Percentiles rank a stretch among this genome's conserved stretches.
Conservation (phyloP, 1,284 basidiomycete species). For the Rhodotorula sp. region DNA sequence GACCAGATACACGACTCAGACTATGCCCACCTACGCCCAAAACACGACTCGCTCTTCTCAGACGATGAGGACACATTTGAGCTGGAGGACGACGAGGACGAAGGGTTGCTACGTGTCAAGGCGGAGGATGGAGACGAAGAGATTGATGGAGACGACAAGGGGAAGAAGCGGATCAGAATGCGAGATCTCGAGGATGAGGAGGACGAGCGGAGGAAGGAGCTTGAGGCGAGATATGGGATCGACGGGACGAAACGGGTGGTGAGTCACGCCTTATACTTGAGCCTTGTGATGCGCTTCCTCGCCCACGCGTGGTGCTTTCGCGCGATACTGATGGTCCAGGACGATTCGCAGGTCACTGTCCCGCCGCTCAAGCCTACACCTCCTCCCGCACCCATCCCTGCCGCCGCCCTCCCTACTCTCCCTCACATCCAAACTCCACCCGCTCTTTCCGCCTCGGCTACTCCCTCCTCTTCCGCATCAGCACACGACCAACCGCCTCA, state of each 20-base stretch:
- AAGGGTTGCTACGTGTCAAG: not conserved
- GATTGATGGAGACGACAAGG: not conserved
- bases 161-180: not conserved
- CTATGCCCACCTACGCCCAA: constrained; percentile 35
- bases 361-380: not conserved
- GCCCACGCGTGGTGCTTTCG: not conserved
- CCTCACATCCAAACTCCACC: no score
- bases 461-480: not conserved
- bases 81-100: not conserved
- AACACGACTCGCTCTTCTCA: constrained; percentile 33
- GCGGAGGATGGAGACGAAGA: not conserved
- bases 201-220: constrained; percentile 4
- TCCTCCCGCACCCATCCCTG: not conserved
- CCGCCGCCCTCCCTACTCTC: not conserved
- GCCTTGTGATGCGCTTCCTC: no score
- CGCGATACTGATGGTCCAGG: no score
- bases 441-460: no score
- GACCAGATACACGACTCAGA: constrained; percentile 39
- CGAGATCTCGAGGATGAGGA: constrained; percentile 16
- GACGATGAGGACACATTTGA: constrained; percentile 10
- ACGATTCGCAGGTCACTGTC: no score
- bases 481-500: not conserved
- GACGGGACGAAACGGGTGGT: constrained; percentile 10
- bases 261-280: not conserved
- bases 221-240: constrained; percentile 14